Evolutionary conservation across 345 rosid genomes (phyloP).

Genomic region (Punica granatum): DNA sequence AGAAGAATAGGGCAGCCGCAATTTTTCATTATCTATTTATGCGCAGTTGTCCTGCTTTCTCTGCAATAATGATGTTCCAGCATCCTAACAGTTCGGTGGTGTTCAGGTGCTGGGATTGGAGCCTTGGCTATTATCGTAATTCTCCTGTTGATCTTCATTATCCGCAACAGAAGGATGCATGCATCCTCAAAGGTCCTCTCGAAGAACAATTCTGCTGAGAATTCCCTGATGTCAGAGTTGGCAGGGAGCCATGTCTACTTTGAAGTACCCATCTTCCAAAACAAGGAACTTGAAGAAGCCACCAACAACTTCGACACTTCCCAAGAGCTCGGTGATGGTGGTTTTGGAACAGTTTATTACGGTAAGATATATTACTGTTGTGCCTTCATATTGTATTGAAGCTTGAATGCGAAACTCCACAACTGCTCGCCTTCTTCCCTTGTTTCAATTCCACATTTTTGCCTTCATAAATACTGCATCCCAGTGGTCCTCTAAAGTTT

Average conservation of each 20-base stretch:
- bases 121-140: slow-evolving; percentile 14
- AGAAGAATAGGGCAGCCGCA: background rate
- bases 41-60: no score
- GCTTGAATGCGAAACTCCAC: background rate
- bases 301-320: slow-evolving; percentile 41
- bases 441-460: background rate
- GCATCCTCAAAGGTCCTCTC: slow-evolving; percentile 20
- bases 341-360: slow-evolving; percentile 59
- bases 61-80: no score
- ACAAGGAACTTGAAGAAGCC: slow-evolving; percentile 53
- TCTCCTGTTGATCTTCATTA: slow-evolving; percentile 10
- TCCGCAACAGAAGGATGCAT: slow-evolving; percentile 16
- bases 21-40: background rate
- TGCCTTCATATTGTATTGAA: background rate
- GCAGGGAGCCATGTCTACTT: slow-evolving; percentile 29
- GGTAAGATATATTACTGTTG: slow-evolving; percentile 30
- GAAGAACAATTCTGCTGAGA: slow-evolving; percentile 10
- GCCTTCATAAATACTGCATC: background rate
- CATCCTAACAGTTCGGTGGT: background rate
- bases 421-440: no score
- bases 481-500: background rate
- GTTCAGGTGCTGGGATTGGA: slow-evolving; percentile 36
- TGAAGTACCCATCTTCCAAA: slow-evolving; percentile 47
- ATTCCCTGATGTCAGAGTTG: slow-evolving; percentile 26
- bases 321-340: slow-evolving; percentile 60